These are phyloP conservation scores for Pilaira anomala DNA, from an alignment of 192 early-diverging fungal species.

Conservation along the genomic window DNA sequence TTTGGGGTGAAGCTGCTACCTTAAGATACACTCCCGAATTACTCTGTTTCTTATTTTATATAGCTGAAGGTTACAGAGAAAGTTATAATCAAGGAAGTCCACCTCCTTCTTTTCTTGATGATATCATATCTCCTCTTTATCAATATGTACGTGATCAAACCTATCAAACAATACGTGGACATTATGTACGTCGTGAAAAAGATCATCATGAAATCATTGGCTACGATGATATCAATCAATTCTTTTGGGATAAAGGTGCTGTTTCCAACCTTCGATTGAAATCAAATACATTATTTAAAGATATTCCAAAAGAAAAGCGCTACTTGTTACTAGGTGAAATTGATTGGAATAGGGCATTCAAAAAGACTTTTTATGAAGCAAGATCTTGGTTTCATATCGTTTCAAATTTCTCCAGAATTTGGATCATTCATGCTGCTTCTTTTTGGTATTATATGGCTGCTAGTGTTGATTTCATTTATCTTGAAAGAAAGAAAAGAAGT, in stretches of 20 bases:
- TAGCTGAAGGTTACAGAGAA: slow-evolving; percentile 42
- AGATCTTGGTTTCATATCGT: slow-evolving; percentile 65
- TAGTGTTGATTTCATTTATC: slow-evolving; percentile 54
- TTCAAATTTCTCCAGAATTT: slow-evolving; percentile 69
- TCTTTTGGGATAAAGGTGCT: slow-evolving; percentile 60
- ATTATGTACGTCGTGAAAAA: slow-evolving; percentile 58
- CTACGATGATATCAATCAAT: slow-evolving; percentile 70
- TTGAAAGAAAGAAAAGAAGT: neutral
- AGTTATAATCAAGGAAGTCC: slow-evolving; percentile 22
- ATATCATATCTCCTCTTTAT: slow-evolving; percentile 60
- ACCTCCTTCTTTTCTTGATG: slow-evolving; percentile 56
- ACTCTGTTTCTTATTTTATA: slow-evolving; percentile 64
- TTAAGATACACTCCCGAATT: slow-evolving; percentile 63
- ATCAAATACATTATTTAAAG: slow-evolving; percentile 48
- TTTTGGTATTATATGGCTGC: slow-evolving; percentile 71
- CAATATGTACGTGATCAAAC: slow-evolving; percentile 59
- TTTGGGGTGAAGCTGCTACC: slow-evolving; percentile 66
- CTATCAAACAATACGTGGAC: slow-evolving; percentile 58
- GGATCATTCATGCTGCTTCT: slow-evolving; percentile 65
- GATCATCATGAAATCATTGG: slow-evolving; percentile 65
- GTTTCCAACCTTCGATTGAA: slow-evolving; percentile 50
- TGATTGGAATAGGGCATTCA: slow-evolving; percentile 57
- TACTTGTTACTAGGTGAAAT: slow-evolving; percentile 51
- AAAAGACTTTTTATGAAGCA: slow-evolving; percentile 67
- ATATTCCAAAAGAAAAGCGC: slow-evolving; percentile 50